Conservation (phyloP, 1,284 basidiomycete species). For the Ustilago trichophora region DNA sequence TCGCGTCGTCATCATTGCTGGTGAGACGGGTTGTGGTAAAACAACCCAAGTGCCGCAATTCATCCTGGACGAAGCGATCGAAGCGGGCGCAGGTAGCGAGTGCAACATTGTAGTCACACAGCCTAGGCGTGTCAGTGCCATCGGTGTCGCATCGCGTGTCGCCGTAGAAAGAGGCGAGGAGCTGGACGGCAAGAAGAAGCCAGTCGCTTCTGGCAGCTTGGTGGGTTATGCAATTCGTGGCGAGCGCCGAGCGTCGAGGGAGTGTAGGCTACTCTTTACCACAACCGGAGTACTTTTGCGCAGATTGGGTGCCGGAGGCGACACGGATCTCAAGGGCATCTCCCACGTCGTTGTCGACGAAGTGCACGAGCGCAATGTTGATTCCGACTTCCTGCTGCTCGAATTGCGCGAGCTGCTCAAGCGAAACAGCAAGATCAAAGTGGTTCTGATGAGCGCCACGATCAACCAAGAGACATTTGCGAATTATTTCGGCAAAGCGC, state of each 20-base stretch:
- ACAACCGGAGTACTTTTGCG: conserved; percentile 91
- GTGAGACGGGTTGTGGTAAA: conserved; percentile 81
- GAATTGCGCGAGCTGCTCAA: conserved; percentile 80
- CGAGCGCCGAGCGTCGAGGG: conserved; percentile 75
- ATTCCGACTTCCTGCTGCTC: conserved; percentile 88
- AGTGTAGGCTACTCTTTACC: conserved; percentile 80
- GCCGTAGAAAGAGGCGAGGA: conserved; percentile 85
- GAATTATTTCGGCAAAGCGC: conserved; percentile 71
- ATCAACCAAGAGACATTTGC: conserved; percentile 51
- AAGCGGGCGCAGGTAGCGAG: conserved; percentile 73
- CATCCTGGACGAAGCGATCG: conserved; percentile 77
- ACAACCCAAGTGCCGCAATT: conserved; percentile 85
- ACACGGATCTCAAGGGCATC: conserved; percentile 76
- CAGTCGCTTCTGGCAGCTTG: conserved; percentile 59
- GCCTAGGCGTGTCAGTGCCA: conserved; percentile 86
- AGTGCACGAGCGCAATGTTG: conserved; percentile 89
- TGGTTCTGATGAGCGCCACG: conserved; percentile 71
- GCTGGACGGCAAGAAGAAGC: conserved; percentile 66
- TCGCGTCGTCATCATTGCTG: conserved; percentile 49
- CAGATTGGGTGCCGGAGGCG: conserved; percentile 75
- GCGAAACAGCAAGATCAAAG: conserved; percentile 77
- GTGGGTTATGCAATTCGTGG: conserved; percentile 91
- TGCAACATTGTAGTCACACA: conserved; percentile 88
- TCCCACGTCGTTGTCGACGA: conserved; percentile 92
- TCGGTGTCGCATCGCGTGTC: conserved; percentile 87